Percentiles rank a stretch among this genome's conserved stretches.
phyloP scores from a whole-genome alignment of 371 early-diverging fungal genomes.

The Conidiobolus incongruus region DNA sequence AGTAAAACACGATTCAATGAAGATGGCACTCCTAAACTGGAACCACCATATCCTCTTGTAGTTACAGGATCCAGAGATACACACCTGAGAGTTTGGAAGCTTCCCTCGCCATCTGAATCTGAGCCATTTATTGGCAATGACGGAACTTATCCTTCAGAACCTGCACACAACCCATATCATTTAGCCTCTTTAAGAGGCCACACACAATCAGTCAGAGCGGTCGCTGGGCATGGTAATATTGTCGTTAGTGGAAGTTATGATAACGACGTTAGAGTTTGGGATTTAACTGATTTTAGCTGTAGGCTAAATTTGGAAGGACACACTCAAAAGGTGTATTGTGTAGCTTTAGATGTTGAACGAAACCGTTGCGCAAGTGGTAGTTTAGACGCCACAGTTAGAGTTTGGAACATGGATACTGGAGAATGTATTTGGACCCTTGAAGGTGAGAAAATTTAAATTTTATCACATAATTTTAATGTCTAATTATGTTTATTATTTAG shows the following conservation, averaged over 20 bases:
- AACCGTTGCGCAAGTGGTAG: constrained; percentile 80
- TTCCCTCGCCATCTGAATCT: constrained; percentile 43
- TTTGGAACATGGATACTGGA: constrained; percentile 89
- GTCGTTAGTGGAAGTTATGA: constrained; percentile 95
- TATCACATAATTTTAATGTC: too few species aligned
- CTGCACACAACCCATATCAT: constrained; percentile 21
- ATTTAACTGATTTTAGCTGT: constrained; percentile 39
- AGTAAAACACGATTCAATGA: constrained; percentile 16
- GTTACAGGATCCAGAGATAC: constrained; percentile 96
- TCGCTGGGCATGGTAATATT: constrained; percentile 71
- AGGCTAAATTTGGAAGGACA: constrained; percentile 62
- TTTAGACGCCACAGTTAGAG: constrained; percentile 84
- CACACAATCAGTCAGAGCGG: constrained; percentile 74
- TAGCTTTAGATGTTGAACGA: constrained; percentile 62
- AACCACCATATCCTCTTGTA: constrained; percentile 48
- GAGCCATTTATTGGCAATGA: constrained; percentile 11
- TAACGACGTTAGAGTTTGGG: constrained; percentile 83
- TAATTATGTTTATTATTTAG: constrained; percentile 14
- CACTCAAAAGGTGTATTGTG: constrained; percentile 76
- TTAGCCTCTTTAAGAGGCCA: constrained; percentile 69
- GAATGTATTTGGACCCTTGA: constrained; percentile 43
- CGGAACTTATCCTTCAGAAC: constrained; percentile 5
- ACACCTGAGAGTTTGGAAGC: constrained; percentile 79
- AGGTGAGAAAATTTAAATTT: constrained; percentile 14
- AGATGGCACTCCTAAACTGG: constrained; percentile 17